Evolutionary conservation across 148 eudicot genomes (phyloP), one percentile per base, ranked within the genome.

Genomic region (Chenopodium album): DNA sequence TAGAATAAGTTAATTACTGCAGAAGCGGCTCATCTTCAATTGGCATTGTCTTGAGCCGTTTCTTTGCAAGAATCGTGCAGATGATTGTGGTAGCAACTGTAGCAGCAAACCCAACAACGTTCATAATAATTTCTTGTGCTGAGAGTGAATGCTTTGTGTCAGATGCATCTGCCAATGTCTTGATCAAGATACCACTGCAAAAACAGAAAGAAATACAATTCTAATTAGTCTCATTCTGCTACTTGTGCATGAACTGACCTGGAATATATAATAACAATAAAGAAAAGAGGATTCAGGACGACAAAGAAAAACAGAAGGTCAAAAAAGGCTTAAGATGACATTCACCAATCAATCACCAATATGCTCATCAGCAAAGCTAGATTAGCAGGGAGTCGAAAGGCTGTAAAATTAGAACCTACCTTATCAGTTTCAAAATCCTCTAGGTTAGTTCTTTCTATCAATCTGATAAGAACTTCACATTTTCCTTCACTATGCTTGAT

Each of bases 141-240:
- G 94, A 84, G n/a, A 95, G 88, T 56, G 87, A 59, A 50, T 75
- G 92, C 12, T 69, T 88, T 50, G 85, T 82, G n/a, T 85, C 89
- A 50, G 98, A 95, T 80, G 97, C 98, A 73, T 91, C 88, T 17
- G 97, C 97, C 76, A 93, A 75, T 2, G 98, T 90, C 84, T 86
- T 89, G 56, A 95, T 95, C 78, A 95, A 74, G 75, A 90, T 88
- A 59, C 98, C 98, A 79, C 98, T 95, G 86, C 88, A 85, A 78
- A 72, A 73, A 79, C 14, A 34, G 64, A 31, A 79, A 69, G 62
- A 70, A 73, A 7, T n/a, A 26, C 56, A 56, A n/a, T 7, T 72
- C 56, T 46, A 54, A 22, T 44, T 44, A 22, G 16, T 46, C 54
- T 46, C 75, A 22, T 46, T 72, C 14, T 14, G 47, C 47, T 34